A percentile compares a stretch with the other conserved stretches of the same genome.
These are phyloP conservation scores for Grammothele lineata DNA, from an alignment of 768 basidiomycete species.

Conservation along the genomic window DNA sequence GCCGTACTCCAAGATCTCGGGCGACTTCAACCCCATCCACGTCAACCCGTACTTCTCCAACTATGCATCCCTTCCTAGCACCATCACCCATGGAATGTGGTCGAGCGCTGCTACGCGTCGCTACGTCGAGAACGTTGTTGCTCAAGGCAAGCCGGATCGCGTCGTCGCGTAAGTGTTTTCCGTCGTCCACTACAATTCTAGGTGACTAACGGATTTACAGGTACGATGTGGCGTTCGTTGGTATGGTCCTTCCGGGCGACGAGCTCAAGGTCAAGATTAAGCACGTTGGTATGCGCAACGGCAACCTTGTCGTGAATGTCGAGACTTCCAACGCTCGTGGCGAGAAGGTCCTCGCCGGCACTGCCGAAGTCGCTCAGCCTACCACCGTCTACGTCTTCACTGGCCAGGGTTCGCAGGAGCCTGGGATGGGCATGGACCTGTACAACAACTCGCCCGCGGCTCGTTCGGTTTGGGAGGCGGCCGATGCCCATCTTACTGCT, in stretches of 20 bases:
- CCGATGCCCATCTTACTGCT: slow-evolving; percentile 87
- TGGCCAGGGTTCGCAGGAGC: slow-evolving; percentile 96
- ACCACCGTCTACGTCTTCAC: slow-evolving; percentile 96
- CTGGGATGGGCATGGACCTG: slow-evolving; percentile 99
- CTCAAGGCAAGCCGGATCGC: slow-evolving; percentile 87
- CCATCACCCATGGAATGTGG: slow-evolving; percentile 98
- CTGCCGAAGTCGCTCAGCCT: slow-evolving; percentile 91
- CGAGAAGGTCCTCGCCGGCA: slow-evolving; percentile 89
- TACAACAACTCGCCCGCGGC: slow-evolving; percentile 92
- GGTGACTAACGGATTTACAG: no score
- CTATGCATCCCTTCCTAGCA: slow-evolving; percentile 88
- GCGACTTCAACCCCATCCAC: slow-evolving; percentile 99
- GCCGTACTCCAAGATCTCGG: slow-evolving; percentile 92
- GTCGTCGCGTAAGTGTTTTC: slow-evolving; percentile 67
- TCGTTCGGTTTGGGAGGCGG: slow-evolving; percentile 95
- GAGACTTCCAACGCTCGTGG: slow-evolving; percentile 80
- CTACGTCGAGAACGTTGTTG: slow-evolving; percentile 90
- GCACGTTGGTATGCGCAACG: slow-evolving; percentile 88
- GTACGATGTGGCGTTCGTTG: slow-evolving; percentile 93
- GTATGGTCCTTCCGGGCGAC: slow-evolving; percentile 93
- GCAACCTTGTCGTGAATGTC: slow-evolving; percentile 88
- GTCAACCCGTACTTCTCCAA: slow-evolving; percentile 98
- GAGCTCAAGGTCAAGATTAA: slow-evolving; percentile 82
- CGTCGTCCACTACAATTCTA: neutral
- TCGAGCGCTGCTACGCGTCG: slow-evolving; percentile 91